Percentiles rank a stretch among this genome's conserved stretches.
Conservation (phyloP, 2,329 filamentous ascomycete genomes). For the Penicillium sp. region DNA sequence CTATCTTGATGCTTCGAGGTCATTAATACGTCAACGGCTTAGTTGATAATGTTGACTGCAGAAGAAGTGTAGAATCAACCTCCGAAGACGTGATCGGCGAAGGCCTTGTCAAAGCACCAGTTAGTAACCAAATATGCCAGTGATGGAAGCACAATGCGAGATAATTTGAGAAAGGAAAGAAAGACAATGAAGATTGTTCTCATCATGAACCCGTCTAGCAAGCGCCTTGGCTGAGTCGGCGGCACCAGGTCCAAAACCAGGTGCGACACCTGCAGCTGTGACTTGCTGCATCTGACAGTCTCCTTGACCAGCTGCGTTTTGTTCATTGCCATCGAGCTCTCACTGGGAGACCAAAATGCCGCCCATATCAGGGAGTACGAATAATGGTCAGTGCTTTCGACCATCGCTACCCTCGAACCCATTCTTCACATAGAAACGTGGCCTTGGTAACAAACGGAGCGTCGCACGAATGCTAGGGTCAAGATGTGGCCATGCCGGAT, state of each 20-base stretch:
- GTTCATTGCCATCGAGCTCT: conserved; percentile 20
- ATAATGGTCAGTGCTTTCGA: conserved; percentile 6
- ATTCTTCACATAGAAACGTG: too few relatives aligned
- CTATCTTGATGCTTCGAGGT: background rate
- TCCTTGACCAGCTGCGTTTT: conserved; percentile 18
- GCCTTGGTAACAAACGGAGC: too few relatives aligned
- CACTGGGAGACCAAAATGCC: conserved; percentile 15
- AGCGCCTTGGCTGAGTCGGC: conserved; percentile 12
- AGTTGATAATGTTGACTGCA: conserved; percentile 99
- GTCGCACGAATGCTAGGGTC: too few relatives aligned
- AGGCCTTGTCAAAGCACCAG: conserved; percentile 58
- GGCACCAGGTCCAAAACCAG: conserved; percentile 20
- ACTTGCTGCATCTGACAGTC: conserved; percentile 1
- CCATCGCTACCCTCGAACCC: conserved; percentile 5
- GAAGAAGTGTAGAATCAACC: conserved; percentile 98
- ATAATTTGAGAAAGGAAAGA: too few relatives aligned
- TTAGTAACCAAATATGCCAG: too few relatives aligned
- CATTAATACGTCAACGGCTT: conserved; percentile 27
- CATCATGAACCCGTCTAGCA: background rate
- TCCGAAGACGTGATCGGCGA: conserved; percentile 93
- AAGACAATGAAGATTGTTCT: too few relatives aligned
- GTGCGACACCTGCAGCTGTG: conserved; percentile 21
- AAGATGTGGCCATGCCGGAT: too few relatives aligned
- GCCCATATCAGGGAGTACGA: conserved; percentile 11
- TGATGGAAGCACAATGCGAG: too few relatives aligned